Conservation (phyloP, 495 filamentous ascomycete species). For the Chaetomium tenue region DNA sequence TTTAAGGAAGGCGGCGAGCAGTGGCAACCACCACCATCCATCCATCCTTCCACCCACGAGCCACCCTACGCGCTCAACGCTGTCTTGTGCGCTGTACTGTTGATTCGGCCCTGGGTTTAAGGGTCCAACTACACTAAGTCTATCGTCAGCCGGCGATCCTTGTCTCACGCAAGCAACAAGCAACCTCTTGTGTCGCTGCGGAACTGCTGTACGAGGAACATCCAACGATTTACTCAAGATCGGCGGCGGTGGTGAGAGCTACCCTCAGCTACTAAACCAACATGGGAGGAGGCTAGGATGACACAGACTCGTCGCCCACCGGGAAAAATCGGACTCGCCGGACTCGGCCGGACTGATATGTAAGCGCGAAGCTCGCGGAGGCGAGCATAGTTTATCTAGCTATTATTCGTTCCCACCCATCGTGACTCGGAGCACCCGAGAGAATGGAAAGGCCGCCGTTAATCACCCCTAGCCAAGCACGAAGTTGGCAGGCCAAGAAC, state of each 20-base stretch:
- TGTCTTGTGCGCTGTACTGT: background rate
- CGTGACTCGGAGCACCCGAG: background rate
- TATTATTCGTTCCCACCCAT: background rate
- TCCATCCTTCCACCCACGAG: no score
- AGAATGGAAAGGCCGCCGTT: background rate
- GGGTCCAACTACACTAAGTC: background rate
- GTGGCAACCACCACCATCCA: background rate
- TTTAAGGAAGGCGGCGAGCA: background rate
- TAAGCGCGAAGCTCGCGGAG: background rate
- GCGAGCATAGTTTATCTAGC: background rate
- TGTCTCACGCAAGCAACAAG: background rate
- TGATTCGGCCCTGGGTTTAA: constrained; percentile 5
- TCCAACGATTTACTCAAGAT: no score
- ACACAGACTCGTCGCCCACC: background rate
- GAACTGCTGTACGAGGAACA: background rate
- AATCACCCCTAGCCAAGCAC: background rate
- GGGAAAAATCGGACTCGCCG: no score
- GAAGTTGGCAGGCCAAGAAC: constrained; percentile 5
- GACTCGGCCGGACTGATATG: no score
- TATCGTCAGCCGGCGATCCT: background rate
- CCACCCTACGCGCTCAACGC: background rate
- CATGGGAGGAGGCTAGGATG: background rate
- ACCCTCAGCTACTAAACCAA: background rate
- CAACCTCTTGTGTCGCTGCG: background rate
- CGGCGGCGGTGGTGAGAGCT: background rate